phyloP scores from a whole-genome alignment of 768 basidiomycete genomes.

The Panaeolus cyanescens region DNA sequence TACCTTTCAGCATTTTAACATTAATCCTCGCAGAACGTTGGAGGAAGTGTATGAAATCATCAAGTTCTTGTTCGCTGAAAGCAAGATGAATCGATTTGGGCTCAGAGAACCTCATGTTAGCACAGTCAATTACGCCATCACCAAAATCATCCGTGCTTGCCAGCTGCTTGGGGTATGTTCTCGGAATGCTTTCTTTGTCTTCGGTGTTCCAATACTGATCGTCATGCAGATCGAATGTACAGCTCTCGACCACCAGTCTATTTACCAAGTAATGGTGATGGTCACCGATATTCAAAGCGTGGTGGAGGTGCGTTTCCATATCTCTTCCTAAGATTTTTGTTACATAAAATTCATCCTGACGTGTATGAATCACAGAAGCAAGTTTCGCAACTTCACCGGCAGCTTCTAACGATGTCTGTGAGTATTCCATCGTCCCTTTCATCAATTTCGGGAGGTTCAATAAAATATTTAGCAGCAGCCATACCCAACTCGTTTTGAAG shows the following conservation, averaged over 20 bases:
- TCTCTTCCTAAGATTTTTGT: too few relatives aligned
- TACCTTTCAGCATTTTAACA: background rate
- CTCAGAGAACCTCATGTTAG: constrained; percentile 1
- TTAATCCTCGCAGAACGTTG: background rate
- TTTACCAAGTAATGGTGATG: background rate
- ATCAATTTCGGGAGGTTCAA: background rate
- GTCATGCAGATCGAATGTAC: background rate
- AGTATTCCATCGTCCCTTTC: background rate
- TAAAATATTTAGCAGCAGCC: background rate
- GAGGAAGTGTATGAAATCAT: background rate
- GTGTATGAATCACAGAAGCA: background rate
- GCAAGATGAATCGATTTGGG: background rate
- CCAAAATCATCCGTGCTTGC: background rate
- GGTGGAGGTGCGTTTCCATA: background rate
- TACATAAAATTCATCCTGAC: too few relatives aligned
- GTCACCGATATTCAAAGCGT: background rate
- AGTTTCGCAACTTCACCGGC: constrained; percentile 1
- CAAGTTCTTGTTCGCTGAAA: background rate
- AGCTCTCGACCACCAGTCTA: background rate
- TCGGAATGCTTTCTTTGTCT: background rate
- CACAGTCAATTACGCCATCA: background rate
- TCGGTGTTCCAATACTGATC: background rate
- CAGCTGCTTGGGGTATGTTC: background rate
- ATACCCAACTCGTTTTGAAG: background rate
- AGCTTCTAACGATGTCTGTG: background rate